A percentile compares a stretch with the other conserved stretches of the same genome.
Evolutionary conservation across 2,329 filamentous ascomycete species (phyloP).

Genomic region (Ascosphaera aggregata): DNA sequence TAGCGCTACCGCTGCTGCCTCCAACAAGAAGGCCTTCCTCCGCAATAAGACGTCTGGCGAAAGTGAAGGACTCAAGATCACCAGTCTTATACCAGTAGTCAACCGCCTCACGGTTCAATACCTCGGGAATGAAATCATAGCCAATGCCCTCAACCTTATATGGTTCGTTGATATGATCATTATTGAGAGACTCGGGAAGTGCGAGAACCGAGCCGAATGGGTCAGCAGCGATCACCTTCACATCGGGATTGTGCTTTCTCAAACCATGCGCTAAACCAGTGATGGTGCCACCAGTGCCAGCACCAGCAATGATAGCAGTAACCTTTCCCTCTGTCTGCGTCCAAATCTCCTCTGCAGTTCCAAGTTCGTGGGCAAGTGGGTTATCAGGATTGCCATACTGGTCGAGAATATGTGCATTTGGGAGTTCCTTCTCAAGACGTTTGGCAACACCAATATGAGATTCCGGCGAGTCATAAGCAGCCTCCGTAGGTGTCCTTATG

Average conservation of each 20-base stretch:
- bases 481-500: slow-evolving; percentile 89
- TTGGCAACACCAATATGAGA: slow-evolving; percentile 90
- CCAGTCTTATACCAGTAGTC: slow-evolving; percentile 98
- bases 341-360: slow-evolving; percentile 95
- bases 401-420: slow-evolving; percentile 90
- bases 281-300: slow-evolving; percentile 88
- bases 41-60: slow-evolving; percentile 70
- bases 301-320: slow-evolving; percentile 67
- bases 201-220: slow-evolving; percentile 83
- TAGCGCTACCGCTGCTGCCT: slow-evolving; percentile 79
- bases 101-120: slow-evolving; percentile 55
- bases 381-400: slow-evolving; percentile 89
- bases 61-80: slow-evolving; percentile 73
- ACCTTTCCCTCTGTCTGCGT: slow-evolving; percentile 65
- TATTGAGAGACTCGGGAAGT: slow-evolving; percentile 54
- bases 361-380: slow-evolving; percentile 76
- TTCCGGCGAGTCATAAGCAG: slow-evolving; percentile 83
- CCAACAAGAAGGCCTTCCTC: slow-evolving; percentile 89
- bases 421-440: slow-evolving; percentile 80
- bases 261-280: slow-evolving; percentile 70
- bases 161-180: slow-evolving; percentile 52
- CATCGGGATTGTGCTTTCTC: slow-evolving; percentile 59
- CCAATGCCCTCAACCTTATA: slow-evolving; percentile 99
- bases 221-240: slow-evolving; percentile 84
- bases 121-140: slow-evolving; percentile 94